Base-by-base conservation (phyloP, 2,329 filamentous ascomycete genomes). In the Stagonosporopsis chrysanthemi region DNA sequence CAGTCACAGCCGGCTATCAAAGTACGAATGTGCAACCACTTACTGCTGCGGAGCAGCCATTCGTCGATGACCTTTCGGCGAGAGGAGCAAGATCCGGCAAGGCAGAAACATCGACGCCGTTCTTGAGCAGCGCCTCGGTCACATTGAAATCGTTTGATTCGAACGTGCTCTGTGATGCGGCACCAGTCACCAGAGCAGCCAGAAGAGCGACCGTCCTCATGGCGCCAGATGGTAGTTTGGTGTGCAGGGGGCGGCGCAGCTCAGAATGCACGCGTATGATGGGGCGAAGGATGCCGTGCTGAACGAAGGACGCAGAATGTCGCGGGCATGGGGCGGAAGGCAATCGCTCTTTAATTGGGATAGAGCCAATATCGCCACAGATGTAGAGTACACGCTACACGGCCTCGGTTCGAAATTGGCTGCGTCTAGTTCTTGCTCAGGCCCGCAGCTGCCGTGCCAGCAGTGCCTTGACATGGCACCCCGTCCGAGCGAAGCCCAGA, bases 41-140 rank as follows among this genome's bases (percentile, higher is more conserved):
- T 56, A 70, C 69, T 22, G 69, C 67, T 47, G 38, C 36, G 11
- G 61, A 56, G 26, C 68, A 72, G 3, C 44, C 52, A 36, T 28
- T 53, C 1, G 38, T 31, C 8, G 39, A 44, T 3, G 56, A 49
- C 6, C 42, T 44, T 2, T 52, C 35, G n/a, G 19, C 26, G 8
- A 62, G 45, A 0, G 33, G 15, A 8, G 56, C 35, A 5, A 67
- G 52, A 2, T 54, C 61, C 11, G 61, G 55, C 23, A 69, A 54
- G 1, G 51, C 59, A 19, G 56, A 62, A 19, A 63, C 51, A 35
- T 68, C 44, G 15, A 64, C 60, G 9, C 64, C 67, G 36, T 67
- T 66, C 1, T 56, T 33, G 2, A 66, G 29, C 3, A 73, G 62
- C 0, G 67, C 64, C n/a, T 63, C 54, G 6, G 63, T 67, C 6